Conservation (phyloP, 1,139 yeast species). For the Hemisphaericaspora lyxosophila region DNA sequence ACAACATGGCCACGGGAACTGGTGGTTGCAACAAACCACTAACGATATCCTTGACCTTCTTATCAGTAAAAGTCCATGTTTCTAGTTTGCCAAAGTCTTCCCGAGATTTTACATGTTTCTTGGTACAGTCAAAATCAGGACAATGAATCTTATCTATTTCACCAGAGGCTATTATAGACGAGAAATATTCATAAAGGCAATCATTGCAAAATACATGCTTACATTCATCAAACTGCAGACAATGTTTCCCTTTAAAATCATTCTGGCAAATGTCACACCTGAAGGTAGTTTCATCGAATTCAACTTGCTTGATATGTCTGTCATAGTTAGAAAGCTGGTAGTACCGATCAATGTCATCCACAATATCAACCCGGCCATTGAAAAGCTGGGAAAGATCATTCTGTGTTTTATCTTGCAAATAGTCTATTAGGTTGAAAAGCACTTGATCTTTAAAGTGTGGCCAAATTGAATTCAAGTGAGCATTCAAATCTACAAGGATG, state of each 20-base stretch:
- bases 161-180: slow-evolving; percentile 48
- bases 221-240: slow-evolving; percentile 46
- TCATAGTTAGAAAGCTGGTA: slow-evolving; percentile 9
- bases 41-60: slow-evolving; percentile 27
- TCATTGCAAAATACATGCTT: slow-evolving; percentile 53
- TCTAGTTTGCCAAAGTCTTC: slow-evolving; percentile 25
- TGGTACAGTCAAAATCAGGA: slow-evolving; percentile 54
- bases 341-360: slow-evolving; percentile 16
- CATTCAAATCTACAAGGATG: slow-evolving; percentile 15
- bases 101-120: slow-evolving; percentile 16
- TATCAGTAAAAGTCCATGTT: slow-evolving; percentile 17
- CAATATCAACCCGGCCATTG: slow-evolving; percentile 10
- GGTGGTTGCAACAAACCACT: slow-evolving; percentile 37
- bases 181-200: slow-evolving; percentile 51
- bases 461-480: slow-evolving; percentile 34
- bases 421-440: slow-evolving; percentile 48
- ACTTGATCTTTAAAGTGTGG: slow-evolving; percentile 39
- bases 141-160: slow-evolving; percentile 57
- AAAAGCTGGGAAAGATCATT: slow-evolving; percentile 12
- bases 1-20: slow-evolving; percentile 31
- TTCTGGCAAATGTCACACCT: slow-evolving; percentile 62
- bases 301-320: slow-evolving; percentile 14
- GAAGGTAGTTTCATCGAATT: slow-evolving; percentile 42
- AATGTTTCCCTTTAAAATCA: slow-evolving; percentile 46
- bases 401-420: slow-evolving; percentile 30